Percentiles rank a stretch among this genome's conserved stretches.
Conservation (phyloP, 2,329 filamentous ascomycete genomes). For the Fusarium solani-melongenae region DNA sequence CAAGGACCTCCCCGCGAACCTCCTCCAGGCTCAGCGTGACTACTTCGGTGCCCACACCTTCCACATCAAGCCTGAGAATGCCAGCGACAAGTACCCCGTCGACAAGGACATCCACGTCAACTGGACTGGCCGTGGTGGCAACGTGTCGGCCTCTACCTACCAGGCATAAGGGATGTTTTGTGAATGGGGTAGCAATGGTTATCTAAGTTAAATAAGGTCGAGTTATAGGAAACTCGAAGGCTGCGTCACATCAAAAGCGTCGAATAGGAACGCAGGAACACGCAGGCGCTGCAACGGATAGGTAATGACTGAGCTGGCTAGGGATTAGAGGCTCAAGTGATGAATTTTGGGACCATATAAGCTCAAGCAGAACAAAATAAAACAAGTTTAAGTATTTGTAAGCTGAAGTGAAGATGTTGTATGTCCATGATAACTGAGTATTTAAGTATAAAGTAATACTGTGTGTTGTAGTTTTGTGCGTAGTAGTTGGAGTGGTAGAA, state of each 20-base stretch:
- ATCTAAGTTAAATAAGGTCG: constrained; percentile 36
- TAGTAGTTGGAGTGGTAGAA: not conserved
- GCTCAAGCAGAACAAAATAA: constrained; percentile 24
- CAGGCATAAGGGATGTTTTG: constrained; percentile 74
- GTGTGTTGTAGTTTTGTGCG: not conserved
- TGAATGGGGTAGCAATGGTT: constrained; percentile 25
- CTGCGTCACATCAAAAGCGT: constrained; percentile 36
- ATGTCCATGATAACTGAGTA: not conserved
- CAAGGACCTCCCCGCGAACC: constrained; percentile 96
- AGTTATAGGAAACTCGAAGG: constrained; percentile 30
- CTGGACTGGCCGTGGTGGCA: constrained; percentile 98
- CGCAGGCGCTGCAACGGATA: constrained; percentile 40
- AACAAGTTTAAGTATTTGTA: not conserved
- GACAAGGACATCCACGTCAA: constrained; percentile 97
- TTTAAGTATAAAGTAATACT: not conserved
- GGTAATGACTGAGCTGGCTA: constrained; percentile 40
- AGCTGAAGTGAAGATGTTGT: not conserved
- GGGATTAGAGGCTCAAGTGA: constrained; percentile 42
- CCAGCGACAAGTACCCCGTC: constrained; percentile 81
- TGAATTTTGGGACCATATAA: constrained; percentile 27
- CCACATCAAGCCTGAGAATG: constrained; percentile 84
- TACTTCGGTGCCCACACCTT: constrained; percentile 98
- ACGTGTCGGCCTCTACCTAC: constrained; percentile 97
- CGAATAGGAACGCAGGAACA: constrained; percentile 40
- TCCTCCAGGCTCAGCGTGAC: constrained; percentile 98